A percentile compares a stretch with the other conserved stretches of the same genome.
These are phyloP conservation scores for Colletotrichum sp. DNA, from an alignment of 2,329 filamentous ascomycete genomes.

Conservation along the genomic window DNA sequence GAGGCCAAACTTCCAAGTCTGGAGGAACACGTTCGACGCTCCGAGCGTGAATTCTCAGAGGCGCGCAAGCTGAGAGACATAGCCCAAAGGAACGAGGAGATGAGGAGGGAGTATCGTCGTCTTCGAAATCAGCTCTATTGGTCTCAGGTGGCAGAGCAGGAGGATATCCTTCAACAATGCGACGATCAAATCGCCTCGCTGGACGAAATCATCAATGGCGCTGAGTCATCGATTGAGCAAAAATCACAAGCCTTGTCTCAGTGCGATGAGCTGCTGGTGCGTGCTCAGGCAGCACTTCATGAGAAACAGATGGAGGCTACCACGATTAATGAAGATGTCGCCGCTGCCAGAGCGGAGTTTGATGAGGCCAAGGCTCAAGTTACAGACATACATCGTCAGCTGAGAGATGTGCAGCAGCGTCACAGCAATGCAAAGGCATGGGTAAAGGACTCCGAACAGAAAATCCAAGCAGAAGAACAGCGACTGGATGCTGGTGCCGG, in stretches of 20 bases:
- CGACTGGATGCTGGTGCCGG: slow-evolving; percentile 74
- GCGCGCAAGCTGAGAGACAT: slow-evolving; percentile 32
- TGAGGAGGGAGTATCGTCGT: slow-evolving; percentile 62
- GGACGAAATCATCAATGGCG: slow-evolving; percentile 39
- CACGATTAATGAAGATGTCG: neutral
- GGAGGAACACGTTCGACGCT: slow-evolving; percentile 64
- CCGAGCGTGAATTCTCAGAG: slow-evolving; percentile 56
- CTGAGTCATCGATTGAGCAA: slow-evolving; percentile 48
- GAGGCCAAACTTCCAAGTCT: slow-evolving; percentile 67
- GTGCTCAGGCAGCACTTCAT: neutral
- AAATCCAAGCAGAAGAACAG: slow-evolving; percentile 60
- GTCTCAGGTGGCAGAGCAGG: slow-evolving; percentile 83
- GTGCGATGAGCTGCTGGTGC: slow-evolving; percentile 10
- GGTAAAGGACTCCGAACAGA: slow-evolving; percentile 48
- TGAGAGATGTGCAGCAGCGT: slow-evolving; percentile 65
- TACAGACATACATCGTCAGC: slow-evolving; percentile 60
- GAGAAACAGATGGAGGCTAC: neutral
- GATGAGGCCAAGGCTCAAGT: slow-evolving; percentile 60
- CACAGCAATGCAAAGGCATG: slow-evolving; percentile 58
- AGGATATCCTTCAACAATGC: slow-evolving; percentile 53
- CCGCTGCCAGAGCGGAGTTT: slow-evolving; percentile 39
- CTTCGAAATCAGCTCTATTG: slow-evolving; percentile 78
- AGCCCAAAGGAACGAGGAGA: slow-evolving; percentile 40
- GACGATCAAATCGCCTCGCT: slow-evolving; percentile 29
- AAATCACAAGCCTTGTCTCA: slow-evolving; percentile 42